Evolutionary conservation across 2,329 filamentous ascomycete species (phyloP).

Genomic region (Aaosphaeria pasadenensis): DNA sequence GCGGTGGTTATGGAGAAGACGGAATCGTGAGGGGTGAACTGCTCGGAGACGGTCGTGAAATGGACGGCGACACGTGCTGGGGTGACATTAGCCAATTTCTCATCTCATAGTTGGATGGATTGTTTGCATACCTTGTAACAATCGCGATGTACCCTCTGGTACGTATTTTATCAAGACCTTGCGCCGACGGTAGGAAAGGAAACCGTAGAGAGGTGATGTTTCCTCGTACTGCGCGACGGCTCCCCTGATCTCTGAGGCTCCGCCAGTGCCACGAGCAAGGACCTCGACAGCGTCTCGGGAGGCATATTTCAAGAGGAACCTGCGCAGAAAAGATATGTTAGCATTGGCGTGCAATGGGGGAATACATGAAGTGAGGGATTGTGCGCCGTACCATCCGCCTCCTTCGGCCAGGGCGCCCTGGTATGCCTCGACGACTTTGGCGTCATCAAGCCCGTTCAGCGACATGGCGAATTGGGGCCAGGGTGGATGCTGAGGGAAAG

Average conservation of each 20-base stretch:
- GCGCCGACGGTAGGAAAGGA: conserved; percentile 82
- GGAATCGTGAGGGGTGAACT: conserved; percentile 82
- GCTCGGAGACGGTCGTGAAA: conserved; percentile 59
- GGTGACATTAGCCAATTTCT: conserved; percentile 19
- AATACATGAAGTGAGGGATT: conserved; percentile 1
- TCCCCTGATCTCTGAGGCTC: conserved; percentile 78
- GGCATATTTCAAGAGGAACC: conserved; percentile 92
- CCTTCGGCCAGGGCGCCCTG: conserved; percentile 75
- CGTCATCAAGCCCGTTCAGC: conserved; percentile 87
- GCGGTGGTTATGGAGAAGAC: conserved; percentile 72
- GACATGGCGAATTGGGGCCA: conserved; percentile 65
- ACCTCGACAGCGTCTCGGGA: conserved; percentile 85
- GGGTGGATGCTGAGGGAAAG: background rate
- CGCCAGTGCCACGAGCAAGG: conserved; percentile 71
- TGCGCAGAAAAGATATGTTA: conserved; percentile 36
- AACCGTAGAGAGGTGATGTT: conserved; percentile 84
- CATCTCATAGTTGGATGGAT: background rate
- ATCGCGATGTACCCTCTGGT: conserved; percentile 82
- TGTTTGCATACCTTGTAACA: conserved; percentile 76
- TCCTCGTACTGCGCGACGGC: conserved; percentile 78
- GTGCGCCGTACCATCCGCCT: conserved; percentile 80
- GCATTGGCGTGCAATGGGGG: background rate
- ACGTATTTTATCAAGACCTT: conserved; percentile 92
- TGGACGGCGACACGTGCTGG: conserved; percentile 77
- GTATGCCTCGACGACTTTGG: conserved; percentile 79